These are phyloP conservation scores for Kentomonas sorsogonicus DNA, from an alignment of 208 protist genomes.

Conservation along the genomic window DNA sequence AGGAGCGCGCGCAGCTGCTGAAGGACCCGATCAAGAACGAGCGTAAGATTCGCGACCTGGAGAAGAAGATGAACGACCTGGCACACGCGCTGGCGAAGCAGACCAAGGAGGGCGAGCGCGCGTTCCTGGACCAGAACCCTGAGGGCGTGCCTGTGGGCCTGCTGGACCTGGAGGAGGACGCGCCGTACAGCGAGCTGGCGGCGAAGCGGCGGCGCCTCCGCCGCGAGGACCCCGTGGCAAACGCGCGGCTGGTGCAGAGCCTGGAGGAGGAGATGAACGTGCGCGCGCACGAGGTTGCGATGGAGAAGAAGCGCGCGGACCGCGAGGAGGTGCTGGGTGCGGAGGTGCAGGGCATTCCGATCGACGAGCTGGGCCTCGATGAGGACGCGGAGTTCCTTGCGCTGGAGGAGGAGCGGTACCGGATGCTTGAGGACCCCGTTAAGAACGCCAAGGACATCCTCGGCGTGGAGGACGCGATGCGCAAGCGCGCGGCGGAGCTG, in stretches of 20 bases:
- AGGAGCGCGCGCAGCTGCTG: constrained; percentile 45
- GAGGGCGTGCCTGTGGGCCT: constrained; percentile 6
- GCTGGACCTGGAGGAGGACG: constrained; percentile 27
- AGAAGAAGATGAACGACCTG: constrained; percentile 68
- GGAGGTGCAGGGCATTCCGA: constrained; percentile 20
- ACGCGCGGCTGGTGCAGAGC: constrained; percentile 10
- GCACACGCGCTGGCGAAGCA: constrained; percentile 52
- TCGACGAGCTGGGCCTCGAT: constrained; percentile 20
- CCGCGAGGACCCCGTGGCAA: constrained; percentile 16
- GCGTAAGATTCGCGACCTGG: constrained; percentile 63
- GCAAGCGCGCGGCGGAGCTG: constrained; percentile 20
- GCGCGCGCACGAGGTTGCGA: constrained; percentile 9
- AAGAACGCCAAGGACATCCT: constrained; percentile 11
- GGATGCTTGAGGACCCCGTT: constrained; percentile 6
- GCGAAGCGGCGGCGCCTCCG: too few species aligned
- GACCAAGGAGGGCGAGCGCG: constrained; percentile 36
- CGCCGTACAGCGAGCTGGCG: constrained; percentile 25
- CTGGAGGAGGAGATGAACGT: constrained; percentile 20
- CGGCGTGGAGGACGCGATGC: constrained; percentile 18
- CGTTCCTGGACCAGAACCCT: too few species aligned
- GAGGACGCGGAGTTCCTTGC: constrained; percentile 13
- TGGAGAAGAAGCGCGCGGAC: constrained; percentile 11
- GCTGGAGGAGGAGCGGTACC: constrained; percentile 19
- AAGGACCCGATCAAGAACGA: constrained; percentile 55
- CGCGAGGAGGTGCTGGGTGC: constrained; percentile 8